Conservation (phyloP, 116 monocot species). For the Dioscorea cayenensis region DNA sequence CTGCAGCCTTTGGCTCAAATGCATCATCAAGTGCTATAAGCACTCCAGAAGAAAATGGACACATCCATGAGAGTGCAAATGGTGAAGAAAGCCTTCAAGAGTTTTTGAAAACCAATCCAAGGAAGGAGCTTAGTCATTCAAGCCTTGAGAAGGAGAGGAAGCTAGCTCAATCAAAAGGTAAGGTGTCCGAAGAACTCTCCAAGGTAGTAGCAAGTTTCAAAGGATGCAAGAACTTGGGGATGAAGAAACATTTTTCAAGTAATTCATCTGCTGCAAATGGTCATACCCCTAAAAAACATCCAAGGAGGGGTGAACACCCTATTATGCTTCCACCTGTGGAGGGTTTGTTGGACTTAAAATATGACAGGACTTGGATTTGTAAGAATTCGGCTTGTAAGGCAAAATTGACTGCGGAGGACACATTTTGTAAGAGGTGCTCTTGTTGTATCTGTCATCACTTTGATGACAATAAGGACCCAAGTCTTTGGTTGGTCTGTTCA, state of each 20-base stretch:
- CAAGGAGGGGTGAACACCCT: constrained; percentile 54
- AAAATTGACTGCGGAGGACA: constrained; percentile 55
- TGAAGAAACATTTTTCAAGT: constrained; percentile 40
- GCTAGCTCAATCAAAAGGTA: constrained; percentile 37
- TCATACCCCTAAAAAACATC: constrained; percentile 43
- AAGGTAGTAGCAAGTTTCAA: constrained; percentile 26
- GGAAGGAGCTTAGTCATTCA: constrained; percentile 34
- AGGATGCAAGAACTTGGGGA: constrained; percentile 50
- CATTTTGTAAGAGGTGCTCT: constrained; percentile 95
- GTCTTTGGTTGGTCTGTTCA: constrained; percentile 92
- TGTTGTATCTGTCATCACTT: constrained; percentile 93
- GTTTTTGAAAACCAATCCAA: constrained; percentile 37
- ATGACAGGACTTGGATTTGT: constrained; percentile 59
- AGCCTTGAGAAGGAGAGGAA: constrained; percentile 45
- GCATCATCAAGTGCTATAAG: constrained; percentile 55
- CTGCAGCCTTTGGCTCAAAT: constrained; percentile 21
- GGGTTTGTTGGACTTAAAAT: constrained; percentile 12
- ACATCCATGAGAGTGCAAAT: constrained; percentile 16
- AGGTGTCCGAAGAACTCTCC: constrained; percentile 33
- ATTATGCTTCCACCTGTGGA: constrained; percentile 23
- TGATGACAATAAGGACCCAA: constrained; percentile 99
- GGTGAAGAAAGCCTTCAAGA: constrained; percentile 38
- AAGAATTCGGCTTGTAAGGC: constrained; percentile 96
- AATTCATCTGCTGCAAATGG: constrained; percentile 20
- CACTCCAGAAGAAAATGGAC: constrained; percentile 42